Base-by-base conservation (phyloP, 2,329 filamentous ascomycete species). In the Trichoderma atrobrunneum region DNA sequence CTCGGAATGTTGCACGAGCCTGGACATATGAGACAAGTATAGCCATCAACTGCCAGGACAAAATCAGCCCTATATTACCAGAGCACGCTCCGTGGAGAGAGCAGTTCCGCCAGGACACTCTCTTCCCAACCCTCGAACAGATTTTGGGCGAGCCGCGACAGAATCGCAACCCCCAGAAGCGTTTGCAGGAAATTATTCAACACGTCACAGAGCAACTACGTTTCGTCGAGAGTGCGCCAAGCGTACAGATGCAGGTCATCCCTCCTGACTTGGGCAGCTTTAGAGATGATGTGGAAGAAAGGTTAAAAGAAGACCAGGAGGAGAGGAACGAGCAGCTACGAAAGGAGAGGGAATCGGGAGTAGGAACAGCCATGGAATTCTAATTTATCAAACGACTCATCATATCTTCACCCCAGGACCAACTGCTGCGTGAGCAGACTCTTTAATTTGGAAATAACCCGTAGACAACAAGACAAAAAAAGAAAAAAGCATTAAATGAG, bases 11-110 rank as follows among this genome's bases (percentile, higher is more conserved):
- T 7, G 96, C 96, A 56, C 92, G 96, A 69, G 94, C 95, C 34
- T 99, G 96, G 96, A 94, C 95, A 28, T 95, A 97, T 82, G 96
- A 99, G 84, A 99, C 96, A 14, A 92, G 93, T 73, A 93, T 98
- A 76, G 94, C 94, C 73, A 93, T 97, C 74, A 90, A 91, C 76
- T 90, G 90, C 72, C 87, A 92, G 73, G 87, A 92, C 74, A 88
- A 89, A 72, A 91, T 98, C 74, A 84, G 86, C 79, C 88, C 92
- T 21, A 87, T 89, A 14, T 91, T 98, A 32, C 95, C 96, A 0
- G 83, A 88, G 43, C 91, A 97, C 77, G 90, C 95, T 8, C 93
- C 94, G 0, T 97, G 95, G 86, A 90, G 94, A 72, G 91, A 93
- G 74, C 94, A 97, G 74, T 99, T 99, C 82, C 90, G 93, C 61